phyloP scores from a whole-genome alignment of 495 filamentous ascomycete genomes.

The Hyaloscypha hepaticicola region DNA sequence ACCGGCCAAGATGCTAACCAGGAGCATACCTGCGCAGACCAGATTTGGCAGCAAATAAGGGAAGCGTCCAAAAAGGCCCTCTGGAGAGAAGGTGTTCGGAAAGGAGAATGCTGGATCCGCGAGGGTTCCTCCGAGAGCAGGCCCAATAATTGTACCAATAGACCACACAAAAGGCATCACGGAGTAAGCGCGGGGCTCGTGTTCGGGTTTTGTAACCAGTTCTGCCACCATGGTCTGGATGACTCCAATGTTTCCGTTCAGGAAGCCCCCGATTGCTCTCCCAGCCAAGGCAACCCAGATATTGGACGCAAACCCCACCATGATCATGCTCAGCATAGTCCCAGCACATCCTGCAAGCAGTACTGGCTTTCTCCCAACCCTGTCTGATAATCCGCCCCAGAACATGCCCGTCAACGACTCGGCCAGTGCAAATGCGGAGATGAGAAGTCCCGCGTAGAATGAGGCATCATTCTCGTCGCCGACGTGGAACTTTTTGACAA shows the following conservation, averaged over 20 bases:
- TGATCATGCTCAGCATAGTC: slow-evolving; percentile 87
- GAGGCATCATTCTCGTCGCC: slow-evolving; percentile 78
- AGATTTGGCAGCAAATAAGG: slow-evolving; percentile 94
- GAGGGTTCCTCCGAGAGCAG: slow-evolving; percentile 64
- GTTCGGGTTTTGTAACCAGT: slow-evolving; percentile 83
- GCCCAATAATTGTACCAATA: slow-evolving; percentile 56
- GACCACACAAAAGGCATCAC: slow-evolving; percentile 84
- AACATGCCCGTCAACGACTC: slow-evolving; percentile 87
- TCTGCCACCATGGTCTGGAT: slow-evolving; percentile 93
- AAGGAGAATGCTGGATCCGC: slow-evolving; percentile 50
- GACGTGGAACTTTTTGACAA: slow-evolving; percentile 89
- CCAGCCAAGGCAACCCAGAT: slow-evolving; percentile 82
- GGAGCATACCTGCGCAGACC: slow-evolving; percentile 76
- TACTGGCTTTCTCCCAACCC: slow-evolving; percentile 88
- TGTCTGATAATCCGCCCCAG: slow-evolving; percentile 92
- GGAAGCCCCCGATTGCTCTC: slow-evolving; percentile 80
- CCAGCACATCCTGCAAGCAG: slow-evolving; percentile 82
- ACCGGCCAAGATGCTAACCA: slow-evolving; percentile 76
- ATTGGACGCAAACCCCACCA: slow-evolving; percentile 87
- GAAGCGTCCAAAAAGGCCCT: slow-evolving; percentile 76
- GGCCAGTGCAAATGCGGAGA: slow-evolving; percentile 92
- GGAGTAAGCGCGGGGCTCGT: slow-evolving; percentile 84
- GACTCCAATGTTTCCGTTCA: slow-evolving; percentile 81
- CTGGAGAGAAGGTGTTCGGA: slow-evolving; percentile 68
- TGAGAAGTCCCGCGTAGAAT: slow-evolving; percentile 95